Base-by-base conservation (phyloP, 2,329 filamentous ascomycete species). In the Hawksworthiomyces lignivorus region DNA sequence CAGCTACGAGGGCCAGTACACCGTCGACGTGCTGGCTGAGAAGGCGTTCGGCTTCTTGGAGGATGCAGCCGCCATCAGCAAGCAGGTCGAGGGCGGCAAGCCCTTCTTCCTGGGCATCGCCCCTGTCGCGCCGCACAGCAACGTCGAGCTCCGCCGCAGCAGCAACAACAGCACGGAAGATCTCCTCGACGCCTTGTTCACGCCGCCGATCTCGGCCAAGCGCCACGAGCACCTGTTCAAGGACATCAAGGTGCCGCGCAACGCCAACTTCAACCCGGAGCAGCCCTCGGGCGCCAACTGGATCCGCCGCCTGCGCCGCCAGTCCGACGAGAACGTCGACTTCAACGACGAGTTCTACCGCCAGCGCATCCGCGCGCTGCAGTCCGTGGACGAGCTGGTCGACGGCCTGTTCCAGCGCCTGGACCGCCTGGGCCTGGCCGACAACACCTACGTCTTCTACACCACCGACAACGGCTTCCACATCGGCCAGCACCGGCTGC, bases 31-130 rank as follows among this genome's bases (percentile, higher is more conserved):
- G 7, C 65, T 84, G 12, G 68, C 74, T 0, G 54, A 72, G 4
- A 77, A 80, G 47, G 72, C 80, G 0, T 63, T 73, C 7, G 75
- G 69, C 0, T 76, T 85, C 33, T 59, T 87, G 0, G 69, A 78
- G 3, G 73, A 83, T 38, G 82, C 75, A 0, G 62, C 80, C 3
- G 55, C 61, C 0, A 62, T 65, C 0, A 58, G 66, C 0, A 64
- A 70, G 17, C n/a, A n/a, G n/a, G n/a, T n/a, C n/a, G 54, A 60
- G 0, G 62, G 67, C 0, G 59, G 66, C 0, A 64, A 69, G 37
- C 83, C 83, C 0, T 87, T 85, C 59, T 86, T 87, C 54, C 56
- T 87, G 4, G 71, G 70, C 0, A 66, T 84, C 8, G 76, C 82
- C 0, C 83, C 82, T 0, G 69, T 81, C 6, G 81, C 76, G 0